phyloP scores from a whole-genome alignment of 805 yeast species.

The Wickerhamiella shivajii region DNA sequence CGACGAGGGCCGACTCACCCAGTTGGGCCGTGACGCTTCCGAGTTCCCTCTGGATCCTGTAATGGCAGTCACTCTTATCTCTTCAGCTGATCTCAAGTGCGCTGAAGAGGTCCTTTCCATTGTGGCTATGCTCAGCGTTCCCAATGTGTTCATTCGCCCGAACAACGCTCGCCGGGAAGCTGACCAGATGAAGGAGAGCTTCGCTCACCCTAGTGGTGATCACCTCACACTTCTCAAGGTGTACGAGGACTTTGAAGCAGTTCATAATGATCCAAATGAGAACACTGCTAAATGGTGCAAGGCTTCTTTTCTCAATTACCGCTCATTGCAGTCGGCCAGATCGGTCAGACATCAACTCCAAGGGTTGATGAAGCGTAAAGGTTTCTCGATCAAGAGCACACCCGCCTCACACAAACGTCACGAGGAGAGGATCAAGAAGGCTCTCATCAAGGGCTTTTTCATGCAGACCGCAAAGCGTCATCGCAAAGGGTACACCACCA shows the following conservation, averaged over 20 bases:
- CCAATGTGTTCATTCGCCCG: slow-evolving; percentile 90
- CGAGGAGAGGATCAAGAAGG: slow-evolving; percentile 68
- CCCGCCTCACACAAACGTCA: slow-evolving; percentile 50
- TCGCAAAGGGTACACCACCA: slow-evolving; percentile 73
- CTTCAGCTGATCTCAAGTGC: slow-evolving; percentile 72
- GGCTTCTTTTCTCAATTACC: slow-evolving; percentile 68
- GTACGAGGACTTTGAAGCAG: slow-evolving; percentile 54
- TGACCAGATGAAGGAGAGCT: slow-evolving; percentile 73
- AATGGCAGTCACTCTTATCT: slow-evolving; percentile 84
- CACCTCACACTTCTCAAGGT: slow-evolving; percentile 85
- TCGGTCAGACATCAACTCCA: slow-evolving; percentile 73
- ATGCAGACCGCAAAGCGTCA: slow-evolving; percentile 96
- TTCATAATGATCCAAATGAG: slow-evolving; percentile 6
- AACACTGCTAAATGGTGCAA: slow-evolving; percentile 69
- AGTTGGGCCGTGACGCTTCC: slow-evolving; percentile 80
- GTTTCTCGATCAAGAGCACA: slow-evolving; percentile 56
- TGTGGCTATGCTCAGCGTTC: slow-evolving; percentile 83
- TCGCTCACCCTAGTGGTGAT: slow-evolving; percentile 92
- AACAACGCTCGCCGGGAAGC: slow-evolving; percentile 75
- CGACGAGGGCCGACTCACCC: slow-evolving; percentile 82
- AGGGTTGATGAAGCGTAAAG: slow-evolving; percentile 69
- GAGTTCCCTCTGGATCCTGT: slow-evolving; percentile 92
- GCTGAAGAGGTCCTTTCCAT: slow-evolving; percentile 79
- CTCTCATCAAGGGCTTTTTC: slow-evolving; percentile 84
- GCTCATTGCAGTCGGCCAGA: slow-evolving; percentile 76